Evolutionary conservation across 768 basidiomycete genomes (phyloP), one percentile per base, ranked within the genome.

Genomic region (Crepidotus variabilis): DNA sequence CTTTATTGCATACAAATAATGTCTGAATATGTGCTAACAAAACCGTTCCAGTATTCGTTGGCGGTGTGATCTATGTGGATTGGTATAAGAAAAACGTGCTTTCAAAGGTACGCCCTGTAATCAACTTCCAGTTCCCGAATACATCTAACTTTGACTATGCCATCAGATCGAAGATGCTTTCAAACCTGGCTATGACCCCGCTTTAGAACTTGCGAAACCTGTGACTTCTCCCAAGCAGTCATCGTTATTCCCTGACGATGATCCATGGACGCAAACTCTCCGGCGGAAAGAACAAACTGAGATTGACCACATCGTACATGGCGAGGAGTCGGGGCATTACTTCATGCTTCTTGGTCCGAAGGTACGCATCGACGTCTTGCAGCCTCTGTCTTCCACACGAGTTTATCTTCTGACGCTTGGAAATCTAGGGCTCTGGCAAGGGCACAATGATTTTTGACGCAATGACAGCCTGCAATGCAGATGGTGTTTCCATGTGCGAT

Each of bases 21-120:
- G 23, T 34, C 34, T 47, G 46, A 22, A 10, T 47, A 23, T 21
- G 35, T 7, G 14, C 5, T 61, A 6, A 60, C 54, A 18, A 18
- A n/a, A 49, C 60, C 10, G 20, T 35, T 56, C 7, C 58, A 86
- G 83, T 87, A 6, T 88, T 92, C 62, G 64, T 82, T 13, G 88
- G 90, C 39, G 90, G 92, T 49, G 74, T 88, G 9, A 80, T 78
- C 22, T 92, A 92, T 70, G 71, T 90, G 52, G 73, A 77, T 24
- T 92, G 85, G 88, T 94, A 94, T 74, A 93, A 94, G 71, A 80
- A 77, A 61, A 84, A 86, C 61, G 93, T 94, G 18, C 75, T 94
- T 18, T 74, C 83, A 69, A 88, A 95, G 80, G 92, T 88, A 61
- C n/a, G 64, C 54, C 18, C 32, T 28, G 23, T 56, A 2, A 16